Evolutionary conservation across 1,139 yeast genomes (phyloP), one percentile per base, ranked within the genome.

Genomic region (Meyerozyma guilliermondii): DNA sequence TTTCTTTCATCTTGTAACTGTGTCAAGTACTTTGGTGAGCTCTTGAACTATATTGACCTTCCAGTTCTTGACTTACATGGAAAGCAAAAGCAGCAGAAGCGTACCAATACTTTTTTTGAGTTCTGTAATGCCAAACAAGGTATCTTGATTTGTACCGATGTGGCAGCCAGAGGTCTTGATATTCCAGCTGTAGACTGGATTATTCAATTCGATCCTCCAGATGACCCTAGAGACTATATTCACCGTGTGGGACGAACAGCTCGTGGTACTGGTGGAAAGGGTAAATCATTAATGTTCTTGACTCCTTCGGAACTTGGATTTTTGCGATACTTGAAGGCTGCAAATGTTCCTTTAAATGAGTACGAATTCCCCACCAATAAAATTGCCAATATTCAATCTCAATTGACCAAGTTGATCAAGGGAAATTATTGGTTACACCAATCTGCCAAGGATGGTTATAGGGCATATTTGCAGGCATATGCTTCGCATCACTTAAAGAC

Each of bases 221-320:
- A 92, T 82, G 98, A 92, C 68, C 98, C 98, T 63, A 82, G 97
- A 67, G 97, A 91, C 67, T 92, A 92, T 60, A 91, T 92, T 55
- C 98, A 92, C 67, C 82, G 98, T 65, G 98, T 92, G 30, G 98
- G 98, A 50, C 83, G 98, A 74, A 92, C 98, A 23, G 98, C 98
- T 14, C 82, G 98, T 70, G 98, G 98, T 46, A 76, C 95, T 17
- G 62, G 78, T 41, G 98, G 96, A 45, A 84, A 84, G 60, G 99
- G 99, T 52, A 87, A 84, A 65, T 87, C 96, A 13, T 73, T 92
- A 49, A 91, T 92, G 98, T 92, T 92, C 66, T 74, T 92, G 63
- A 83, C 92, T 4, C 98, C 98, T 35, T 82, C 81, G 38, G 99
- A 92, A 66, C 77, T 94, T 43, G 98, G 98, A 4, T 94, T 92